Evolutionary conservation across 2,329 filamentous ascomycete genomes (phyloP).

Genomic region (Neofusicoccum kwambonambiense): DNA sequence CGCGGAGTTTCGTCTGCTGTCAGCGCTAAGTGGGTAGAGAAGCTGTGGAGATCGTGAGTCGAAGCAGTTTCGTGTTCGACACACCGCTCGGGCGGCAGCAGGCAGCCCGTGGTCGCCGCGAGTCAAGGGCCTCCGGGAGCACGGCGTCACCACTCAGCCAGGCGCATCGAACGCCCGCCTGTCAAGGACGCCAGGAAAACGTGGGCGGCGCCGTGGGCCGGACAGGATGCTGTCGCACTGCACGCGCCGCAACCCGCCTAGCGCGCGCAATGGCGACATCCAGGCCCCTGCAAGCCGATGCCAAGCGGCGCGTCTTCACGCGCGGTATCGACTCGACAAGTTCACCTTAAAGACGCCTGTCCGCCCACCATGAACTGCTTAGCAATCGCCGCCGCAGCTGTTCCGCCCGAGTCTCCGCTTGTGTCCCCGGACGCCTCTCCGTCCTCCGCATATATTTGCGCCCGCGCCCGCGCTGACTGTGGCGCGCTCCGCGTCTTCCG

Average conservation of each 20-base stretch:
- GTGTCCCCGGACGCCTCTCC: neutral
- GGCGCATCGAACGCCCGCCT: neutral
- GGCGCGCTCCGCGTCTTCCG: neutral
- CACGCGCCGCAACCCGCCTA: neutral
- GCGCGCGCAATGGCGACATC: conserved; percentile 2
- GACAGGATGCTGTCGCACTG: neutral
- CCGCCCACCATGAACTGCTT: neutral
- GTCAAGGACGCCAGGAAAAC: neutral
- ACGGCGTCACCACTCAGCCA: conserved; percentile 7
- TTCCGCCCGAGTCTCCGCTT: neutral
- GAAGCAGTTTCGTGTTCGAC: neutral
- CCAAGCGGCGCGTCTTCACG: neutral
- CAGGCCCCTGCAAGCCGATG: neutral
- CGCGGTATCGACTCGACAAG: neutral
- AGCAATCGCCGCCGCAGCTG: neutral
- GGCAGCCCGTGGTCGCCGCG: too few species aligned
- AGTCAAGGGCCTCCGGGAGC: too few species aligned
- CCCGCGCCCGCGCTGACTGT: neutral
- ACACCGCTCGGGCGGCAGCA: neutral
- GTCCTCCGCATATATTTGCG: neutral
- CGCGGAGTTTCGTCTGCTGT: neutral
- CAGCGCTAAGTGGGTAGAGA: neutral
- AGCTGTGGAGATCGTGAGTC: neutral
- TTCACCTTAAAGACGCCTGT: neutral
- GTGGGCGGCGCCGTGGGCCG: neutral